phyloP scores from a whole-genome alignment of 768 basidiomycete species.

The Daedaleopsis nitida region DNA sequence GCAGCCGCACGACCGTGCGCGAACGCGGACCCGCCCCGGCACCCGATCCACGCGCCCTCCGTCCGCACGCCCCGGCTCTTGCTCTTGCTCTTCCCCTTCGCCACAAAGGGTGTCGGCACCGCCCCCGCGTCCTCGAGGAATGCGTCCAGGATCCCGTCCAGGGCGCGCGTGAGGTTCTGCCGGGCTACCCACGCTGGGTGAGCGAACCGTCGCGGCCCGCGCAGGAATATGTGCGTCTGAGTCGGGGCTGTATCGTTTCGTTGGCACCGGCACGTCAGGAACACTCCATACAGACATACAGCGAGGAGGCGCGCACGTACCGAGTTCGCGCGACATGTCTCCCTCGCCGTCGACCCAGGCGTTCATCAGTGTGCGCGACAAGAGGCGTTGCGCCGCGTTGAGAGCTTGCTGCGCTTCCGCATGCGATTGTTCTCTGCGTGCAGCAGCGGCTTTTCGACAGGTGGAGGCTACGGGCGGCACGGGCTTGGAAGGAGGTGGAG shows the following conservation, averaged over 20 bases:
- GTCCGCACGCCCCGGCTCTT: conserved; percentile 31
- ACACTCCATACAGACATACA: no score
- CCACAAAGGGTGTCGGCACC: conserved; percentile 28
- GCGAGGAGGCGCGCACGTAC: conserved; percentile 26
- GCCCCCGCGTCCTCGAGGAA: conserved; percentile 36
- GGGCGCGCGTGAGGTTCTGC: conserved; percentile 40
- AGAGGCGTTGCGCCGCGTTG: conserved; percentile 32
- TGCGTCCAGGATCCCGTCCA: conserved; percentile 38
- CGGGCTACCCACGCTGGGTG: conserved; percentile 51
- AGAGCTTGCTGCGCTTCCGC: conserved; percentile 35
- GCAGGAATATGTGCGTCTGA: conserved; percentile 48
- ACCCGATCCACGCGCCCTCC: conserved; percentile 47
- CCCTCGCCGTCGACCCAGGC: conserved; percentile 47
- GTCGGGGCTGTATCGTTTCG: conserved; percentile 41
- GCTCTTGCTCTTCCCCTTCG: conserved; percentile 34
- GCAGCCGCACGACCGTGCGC: no score
- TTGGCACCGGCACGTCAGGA: no score
- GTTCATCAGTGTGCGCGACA: conserved; percentile 47
- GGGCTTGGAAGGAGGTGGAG: neutral
- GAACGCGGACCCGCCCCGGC: conserved; percentile 21
- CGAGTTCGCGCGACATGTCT: conserved; percentile 44
- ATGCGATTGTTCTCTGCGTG: conserved; percentile 16
- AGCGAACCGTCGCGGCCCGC: conserved; percentile 48
- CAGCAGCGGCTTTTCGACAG: neutral
- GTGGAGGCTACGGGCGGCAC: neutral